Base-by-base conservation (phyloP, 805 yeast species). In the Candida hungchunana region DNA sequence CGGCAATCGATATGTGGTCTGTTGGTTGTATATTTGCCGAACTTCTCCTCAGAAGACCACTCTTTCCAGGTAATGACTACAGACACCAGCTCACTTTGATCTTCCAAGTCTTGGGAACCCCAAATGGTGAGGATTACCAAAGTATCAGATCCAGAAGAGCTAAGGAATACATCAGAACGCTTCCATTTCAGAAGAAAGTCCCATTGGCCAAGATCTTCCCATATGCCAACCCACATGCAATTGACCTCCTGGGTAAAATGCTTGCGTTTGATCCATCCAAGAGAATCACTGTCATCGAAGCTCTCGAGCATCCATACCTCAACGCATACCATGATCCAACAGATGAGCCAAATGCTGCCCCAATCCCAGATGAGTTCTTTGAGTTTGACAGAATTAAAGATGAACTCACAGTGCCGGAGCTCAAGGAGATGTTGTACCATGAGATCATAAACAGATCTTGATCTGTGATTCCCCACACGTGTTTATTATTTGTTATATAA, bases 1-100 rank as follows among this genome's bases (percentile, higher is more conserved):
- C 90, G 25, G 96, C 96, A 23, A 90, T 90, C 53, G 97, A 90
- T 61, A 78, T 90, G 21, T 90, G 97, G 97, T 82, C 95, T 2
- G 95, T 88, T 16, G 97, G 97, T 5, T 90, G 97, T 62, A 90
- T 90, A 25, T 66, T 90, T 37, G 97, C 96, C 0, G 97, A 90
- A 57, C 74, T 90, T 75, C 64, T 90, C 17, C 70, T 81, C 27
- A 93, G 95, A 9, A 69, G 79, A 51, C 97, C 97, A 9, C 63
- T 90, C 28, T 90, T 90, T 60, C 96, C 96, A 4, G 97, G 97
- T 7, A 76, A 84, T 42, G 97, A 90, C 63, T 93, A 90, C 59
- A 90, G 88, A 55, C 84, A 87, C 58, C 97, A 90, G 57, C 64
- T 90, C 46, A 77, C 85, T 69, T 67, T 86, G 43, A 88, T 90